Percentiles rank a stretch among this genome's conserved stretches.
Evolutionary conservation across 179 eudicot species (phyloP).

Genomic region (Nepenthes alata): DNA sequence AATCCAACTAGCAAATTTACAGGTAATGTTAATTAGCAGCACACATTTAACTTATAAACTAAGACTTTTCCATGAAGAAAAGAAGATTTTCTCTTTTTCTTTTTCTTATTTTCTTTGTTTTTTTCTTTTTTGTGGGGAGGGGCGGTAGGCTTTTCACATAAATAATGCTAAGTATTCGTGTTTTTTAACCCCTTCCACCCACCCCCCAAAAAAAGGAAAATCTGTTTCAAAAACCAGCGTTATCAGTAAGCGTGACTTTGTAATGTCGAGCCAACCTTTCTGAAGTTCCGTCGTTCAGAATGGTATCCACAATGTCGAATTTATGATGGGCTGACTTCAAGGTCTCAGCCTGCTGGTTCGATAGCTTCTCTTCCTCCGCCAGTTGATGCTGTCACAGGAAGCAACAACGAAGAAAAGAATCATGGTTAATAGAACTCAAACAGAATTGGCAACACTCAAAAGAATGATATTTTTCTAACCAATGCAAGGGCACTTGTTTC

Average conservation of each 20-base stretch:
- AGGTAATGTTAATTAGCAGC: too few relatives aligned
- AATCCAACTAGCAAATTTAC: too few relatives aligned
- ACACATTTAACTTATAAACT: too few relatives aligned
- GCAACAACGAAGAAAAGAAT: neutral
- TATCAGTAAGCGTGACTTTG: constrained; percentile 9
- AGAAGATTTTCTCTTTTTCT: too few relatives aligned
- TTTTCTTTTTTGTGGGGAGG: too few relatives aligned
- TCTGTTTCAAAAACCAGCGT: constrained; percentile 6
- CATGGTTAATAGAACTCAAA: neutral
- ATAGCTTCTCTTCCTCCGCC: constrained; percentile 53
- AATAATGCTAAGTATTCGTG: too few relatives aligned
- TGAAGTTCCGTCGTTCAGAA: constrained; percentile 21
- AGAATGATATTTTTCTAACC: neutral
- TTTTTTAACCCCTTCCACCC: too few relatives aligned
- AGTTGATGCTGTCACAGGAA: constrained; percentile 30
- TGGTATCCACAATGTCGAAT: constrained; percentile 32
- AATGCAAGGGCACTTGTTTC: too few relatives aligned
- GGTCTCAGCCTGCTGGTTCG: constrained; percentile 36
- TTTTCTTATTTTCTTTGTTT: too few relatives aligned
- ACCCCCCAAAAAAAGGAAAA: too few relatives aligned
- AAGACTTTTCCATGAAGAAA: too few relatives aligned
- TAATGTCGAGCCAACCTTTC: constrained; percentile 27
- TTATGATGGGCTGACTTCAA: constrained; percentile 42
- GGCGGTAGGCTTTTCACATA: too few relatives aligned
- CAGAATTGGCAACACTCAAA: neutral